These are phyloP conservation scores for Zygosaccharomyces bisporus DNA, from an alignment of 805 yeast genomes.

Conservation along the genomic window DNA sequence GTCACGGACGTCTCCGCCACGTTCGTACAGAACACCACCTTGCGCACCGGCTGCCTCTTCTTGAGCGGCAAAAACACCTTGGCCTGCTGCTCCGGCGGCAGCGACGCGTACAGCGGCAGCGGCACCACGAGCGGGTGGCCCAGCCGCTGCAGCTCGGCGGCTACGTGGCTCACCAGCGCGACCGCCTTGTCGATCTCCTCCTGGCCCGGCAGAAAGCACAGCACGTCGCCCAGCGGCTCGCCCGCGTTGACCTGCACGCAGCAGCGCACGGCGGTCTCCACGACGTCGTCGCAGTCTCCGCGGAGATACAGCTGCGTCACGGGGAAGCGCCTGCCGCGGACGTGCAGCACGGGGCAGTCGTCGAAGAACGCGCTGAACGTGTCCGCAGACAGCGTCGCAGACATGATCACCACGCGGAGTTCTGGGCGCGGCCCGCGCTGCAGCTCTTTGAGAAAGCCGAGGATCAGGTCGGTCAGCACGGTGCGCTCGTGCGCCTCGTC, in stretches of 20 bases:
- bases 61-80: conserved; percentile 60
- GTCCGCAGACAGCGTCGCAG: conserved; percentile 91
- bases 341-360: conserved; percentile 75
- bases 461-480: conserved; percentile 78
- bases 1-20: conserved; percentile 98
- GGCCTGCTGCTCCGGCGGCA: conserved; percentile 80
- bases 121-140: conserved; percentile 69
- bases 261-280: conserved; percentile 70
- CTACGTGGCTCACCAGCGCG: conserved; percentile 51
- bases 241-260: conserved; percentile 73
- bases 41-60: conserved; percentile 63
- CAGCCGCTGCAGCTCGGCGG: conserved; percentile 56
- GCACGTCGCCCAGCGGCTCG: conserved; percentile 82
- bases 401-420: conserved; percentile 79
- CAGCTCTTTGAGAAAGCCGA: conserved; percentile 81
- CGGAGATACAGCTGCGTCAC: conserved; percentile 67
- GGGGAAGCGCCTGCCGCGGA: conserved; percentile 86
- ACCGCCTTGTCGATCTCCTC: conserved; percentile 92
- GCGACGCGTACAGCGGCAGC: conserved; percentile 88
- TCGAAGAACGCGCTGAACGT: conserved; percentile 74
- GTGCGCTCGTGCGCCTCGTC: conserved; percentile 99
- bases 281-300: conserved; percentile 72
- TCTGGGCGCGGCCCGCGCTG: conserved; percentile 46
- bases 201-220: conserved; percentile 92
- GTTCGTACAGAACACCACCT: conserved; percentile 87